A percentile compares a stretch with the other conserved stretches of the same genome.
Conservation (phyloP, 345 rosid genomes). For the Pistacia integerrima region DNA sequence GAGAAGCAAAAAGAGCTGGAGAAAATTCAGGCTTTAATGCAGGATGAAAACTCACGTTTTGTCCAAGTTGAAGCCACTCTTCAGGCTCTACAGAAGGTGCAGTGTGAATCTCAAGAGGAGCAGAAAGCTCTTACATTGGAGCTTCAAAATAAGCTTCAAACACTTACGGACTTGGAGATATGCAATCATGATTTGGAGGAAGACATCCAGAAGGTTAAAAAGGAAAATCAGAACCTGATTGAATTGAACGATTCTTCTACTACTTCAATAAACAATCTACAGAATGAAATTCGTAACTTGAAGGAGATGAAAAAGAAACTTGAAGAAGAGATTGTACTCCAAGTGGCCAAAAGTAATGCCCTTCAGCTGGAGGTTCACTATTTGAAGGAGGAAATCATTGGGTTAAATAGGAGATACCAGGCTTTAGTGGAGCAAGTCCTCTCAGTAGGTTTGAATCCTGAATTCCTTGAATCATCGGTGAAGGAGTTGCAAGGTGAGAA, state of each 20-base stretch:
- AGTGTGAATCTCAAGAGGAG: constrained; percentile 60
- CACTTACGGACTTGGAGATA: constrained; percentile 54
- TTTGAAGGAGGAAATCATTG: constrained; percentile 69
- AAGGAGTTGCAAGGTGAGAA: constrained; percentile 70
- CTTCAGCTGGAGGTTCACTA: constrained; percentile 73
- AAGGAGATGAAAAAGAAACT: constrained; percentile 71
- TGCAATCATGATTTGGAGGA: constrained; percentile 55
- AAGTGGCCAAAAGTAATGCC: constrained; percentile 50
- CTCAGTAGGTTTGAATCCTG: constrained; percentile 61
- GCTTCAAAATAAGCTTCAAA: constrained; percentile 58
- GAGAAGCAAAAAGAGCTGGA: constrained; percentile 67
- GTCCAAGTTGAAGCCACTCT: constrained; percentile 62
- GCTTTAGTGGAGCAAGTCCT: constrained; percentile 63
- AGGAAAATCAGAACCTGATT: constrained; percentile 51
- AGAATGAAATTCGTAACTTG: constrained; percentile 53
- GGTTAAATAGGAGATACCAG: constrained; percentile 56
- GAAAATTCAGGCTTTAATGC: constrained; percentile 51
- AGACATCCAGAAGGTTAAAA: constrained; percentile 49
- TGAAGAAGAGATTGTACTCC: constrained; percentile 65
- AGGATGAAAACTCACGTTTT: constrained; percentile 67
- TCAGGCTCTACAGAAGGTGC: constrained; percentile 47
- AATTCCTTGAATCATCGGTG: constrained; percentile 51
- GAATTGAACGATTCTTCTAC: constrained; percentile 51
- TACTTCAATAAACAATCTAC: constrained; percentile 44
- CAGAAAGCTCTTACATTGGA: constrained; percentile 68